phyloP scores from a whole-genome alignment of 2,329 filamentous ascomycete species.

The Fusarium sambucinum region DNA sequence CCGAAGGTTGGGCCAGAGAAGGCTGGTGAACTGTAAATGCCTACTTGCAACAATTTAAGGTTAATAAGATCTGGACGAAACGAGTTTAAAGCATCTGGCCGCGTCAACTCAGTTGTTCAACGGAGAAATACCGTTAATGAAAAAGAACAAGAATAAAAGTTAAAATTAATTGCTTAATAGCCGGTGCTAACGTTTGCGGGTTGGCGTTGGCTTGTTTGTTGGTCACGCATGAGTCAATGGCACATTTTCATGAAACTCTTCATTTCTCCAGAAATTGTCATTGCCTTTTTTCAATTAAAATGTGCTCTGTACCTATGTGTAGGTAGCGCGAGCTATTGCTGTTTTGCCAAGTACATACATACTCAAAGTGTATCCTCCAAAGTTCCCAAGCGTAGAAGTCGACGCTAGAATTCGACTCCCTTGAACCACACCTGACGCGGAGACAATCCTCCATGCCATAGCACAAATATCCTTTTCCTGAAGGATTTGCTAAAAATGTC shows the following conservation, averaged over 20 bases:
- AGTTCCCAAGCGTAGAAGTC: constrained; percentile 7
- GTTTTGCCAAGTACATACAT: constrained; percentile 43
- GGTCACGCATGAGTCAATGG: constrained; percentile 6
- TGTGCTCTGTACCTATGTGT: constrained; percentile 32
- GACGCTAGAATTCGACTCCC: constrained; percentile 10
- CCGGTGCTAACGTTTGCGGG: constrained; percentile 7
- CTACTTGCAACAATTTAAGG: constrained; percentile 18
- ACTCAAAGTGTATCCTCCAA: constrained; percentile 36
- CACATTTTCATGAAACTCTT: constrained; percentile 12
- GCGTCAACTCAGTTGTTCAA: background rate
- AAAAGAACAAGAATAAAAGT: background rate
- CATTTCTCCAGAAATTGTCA: constrained; percentile 34
- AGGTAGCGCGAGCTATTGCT: constrained; percentile 36
- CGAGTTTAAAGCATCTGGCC: constrained; percentile 19
- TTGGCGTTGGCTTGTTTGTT: background rate
- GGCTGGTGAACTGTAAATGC: constrained; percentile 18
- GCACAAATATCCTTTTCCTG: constrained; percentile 4
- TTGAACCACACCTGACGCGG: constrained; percentile 4
- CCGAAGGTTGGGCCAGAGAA: constrained; percentile 1
- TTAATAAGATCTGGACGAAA: constrained; percentile 34
- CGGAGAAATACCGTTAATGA: background rate
- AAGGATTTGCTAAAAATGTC: constrained; percentile 2
- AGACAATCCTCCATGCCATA: constrained; percentile 9
- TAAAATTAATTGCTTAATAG: constrained; percentile 6
- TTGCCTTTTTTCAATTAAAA: constrained; percentile 40